Evolutionary conservation across 352 stramenopile species (phyloP), one percentile per base, ranked within the genome.

Genomic region (Phytophthora fragariaefolia): DNA sequence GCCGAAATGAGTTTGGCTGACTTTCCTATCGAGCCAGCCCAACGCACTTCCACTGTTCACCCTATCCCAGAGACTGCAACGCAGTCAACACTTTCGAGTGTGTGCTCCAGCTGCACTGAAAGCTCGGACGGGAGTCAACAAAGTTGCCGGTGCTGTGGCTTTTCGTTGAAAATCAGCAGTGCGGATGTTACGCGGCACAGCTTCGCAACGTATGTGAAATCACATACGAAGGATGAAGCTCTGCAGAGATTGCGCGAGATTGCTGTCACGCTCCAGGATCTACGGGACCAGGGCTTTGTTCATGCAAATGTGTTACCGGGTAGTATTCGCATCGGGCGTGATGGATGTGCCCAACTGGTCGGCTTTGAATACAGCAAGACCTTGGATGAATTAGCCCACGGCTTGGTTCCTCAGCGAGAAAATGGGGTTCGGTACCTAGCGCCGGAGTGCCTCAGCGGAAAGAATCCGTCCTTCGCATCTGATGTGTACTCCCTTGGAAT

Each of bases 311-410:
- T 62, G 6, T 20, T 24, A 10, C 54, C 54, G 7, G 8, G 9
- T 3, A 62, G 43, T 27, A 15, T 62, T 46, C n/a, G 26, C 32
- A 45, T 47, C 36, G 54, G 54, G 2, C 43, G 43, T 46, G 54
- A 62, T 32, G 54, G 54, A 28, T 18, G 28, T 15, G 40, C 54
- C 9, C n/a, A 52, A 15, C 46, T 62, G 27, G 2, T 13, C 13
- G 42, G 17, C 3, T 45, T 62, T 9, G 20, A 62, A 9, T 51
- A 2, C 26, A 45, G 54, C 27, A 43, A 17, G n/a, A 22, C 9
- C 6, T n/a, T 27, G 15, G 23, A 15, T 22, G 53, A 52, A 15
- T 5, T 18, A 43, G 34, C 28, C 7, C 8, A 18, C 30, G 5
- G n/a, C 46, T 4, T n/a, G 12, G 48, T 43, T 43, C 26, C 34